Evolutionary conservation across 192 early-diverging fungal species (phyloP).

Genomic region (Haplosporangium gracile): DNA sequence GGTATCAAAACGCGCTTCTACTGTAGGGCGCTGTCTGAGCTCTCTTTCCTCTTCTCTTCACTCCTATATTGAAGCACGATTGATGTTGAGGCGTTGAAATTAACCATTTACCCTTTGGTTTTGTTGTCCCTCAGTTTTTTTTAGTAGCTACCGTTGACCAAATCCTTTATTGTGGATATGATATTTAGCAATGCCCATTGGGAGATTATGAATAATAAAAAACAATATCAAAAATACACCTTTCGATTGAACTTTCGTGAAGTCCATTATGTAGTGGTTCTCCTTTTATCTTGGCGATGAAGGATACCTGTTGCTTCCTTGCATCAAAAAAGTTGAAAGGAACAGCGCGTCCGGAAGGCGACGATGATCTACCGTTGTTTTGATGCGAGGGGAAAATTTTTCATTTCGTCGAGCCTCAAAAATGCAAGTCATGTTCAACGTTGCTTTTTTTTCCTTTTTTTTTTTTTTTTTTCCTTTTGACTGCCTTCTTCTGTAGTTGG

Average conservation of each 20-base stretch:
- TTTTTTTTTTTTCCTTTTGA: slow-evolving; percentile 16
- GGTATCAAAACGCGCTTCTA: slow-evolving; percentile 48
- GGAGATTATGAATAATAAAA: background rate
- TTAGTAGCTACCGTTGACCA: background rate
- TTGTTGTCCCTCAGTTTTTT: background rate
- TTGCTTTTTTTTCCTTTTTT: background rate
- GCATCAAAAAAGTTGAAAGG: no score
- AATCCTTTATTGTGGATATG: background rate
- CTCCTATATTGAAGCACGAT: background rate
- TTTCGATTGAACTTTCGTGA: background rate
- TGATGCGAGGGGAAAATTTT: background rate
- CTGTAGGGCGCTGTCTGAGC: slow-evolving; percentile 45
- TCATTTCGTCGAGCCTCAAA: background rate
- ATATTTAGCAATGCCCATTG: background rate
- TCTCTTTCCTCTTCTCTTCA: background rate
- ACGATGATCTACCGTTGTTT: background rate
- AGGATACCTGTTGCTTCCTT: no score
- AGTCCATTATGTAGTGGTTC: no score
- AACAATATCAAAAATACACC: background rate
- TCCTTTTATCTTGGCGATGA: no score
- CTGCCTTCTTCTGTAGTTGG: background rate
- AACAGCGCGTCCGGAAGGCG: no score
- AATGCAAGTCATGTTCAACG: background rate
- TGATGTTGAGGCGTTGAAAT: background rate
- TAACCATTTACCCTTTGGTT: slow-evolving; percentile 4